Evolutionary conservation across 345 rosid species (phyloP).

Genomic region (Dipteronia sinensis): DNA sequence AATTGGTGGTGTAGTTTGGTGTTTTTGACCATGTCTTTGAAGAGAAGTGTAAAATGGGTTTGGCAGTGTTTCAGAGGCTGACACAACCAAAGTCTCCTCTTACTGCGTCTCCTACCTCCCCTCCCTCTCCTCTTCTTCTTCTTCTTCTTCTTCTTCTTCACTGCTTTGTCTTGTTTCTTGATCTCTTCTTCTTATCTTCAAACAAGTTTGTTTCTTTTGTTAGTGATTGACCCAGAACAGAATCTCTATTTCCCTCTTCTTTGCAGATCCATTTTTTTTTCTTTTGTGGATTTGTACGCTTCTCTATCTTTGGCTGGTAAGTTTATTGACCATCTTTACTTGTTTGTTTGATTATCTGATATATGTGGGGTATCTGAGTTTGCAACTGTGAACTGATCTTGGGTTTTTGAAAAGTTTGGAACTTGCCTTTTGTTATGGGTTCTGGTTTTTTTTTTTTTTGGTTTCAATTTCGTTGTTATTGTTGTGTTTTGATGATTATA

Average conservation of each 20-base stretch:
- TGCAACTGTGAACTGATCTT: conserved; percentile 19
- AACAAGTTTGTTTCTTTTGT: conserved; percentile 4
- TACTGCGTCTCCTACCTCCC: not conserved
- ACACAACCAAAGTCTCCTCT: conserved; percentile 11
- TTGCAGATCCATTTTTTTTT: conserved; percentile 31
- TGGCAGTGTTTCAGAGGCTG: not conserved
- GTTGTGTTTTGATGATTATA: not conserved
- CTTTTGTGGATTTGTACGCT: not conserved
- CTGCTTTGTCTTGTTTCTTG: conserved; percentile 1
- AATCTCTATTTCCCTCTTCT: not conserved
- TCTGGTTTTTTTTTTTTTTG: conserved; percentile 24
- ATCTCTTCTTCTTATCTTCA: conserved; percentile 16
- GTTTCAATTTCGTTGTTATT: not conserved
- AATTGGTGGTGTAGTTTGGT: not conserved
- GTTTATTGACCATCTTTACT: conserved; percentile 3
- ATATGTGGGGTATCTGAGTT: not conserved
- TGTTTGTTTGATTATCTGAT: not conserved
- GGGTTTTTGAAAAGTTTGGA: conserved; percentile 6
- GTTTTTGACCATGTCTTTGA: conserved; percentile 11
- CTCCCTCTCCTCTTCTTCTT: conserved; percentile 1
- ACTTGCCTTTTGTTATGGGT: conserved; percentile 15
- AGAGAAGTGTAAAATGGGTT: conserved; percentile 3
- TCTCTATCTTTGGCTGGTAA: conserved; percentile 21
- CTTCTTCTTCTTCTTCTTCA: not conserved
- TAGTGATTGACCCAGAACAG: not conserved